phyloP scores from a whole-genome alignment of 2,329 filamentous ascomycete species.

The Penicillium sp. region DNA sequence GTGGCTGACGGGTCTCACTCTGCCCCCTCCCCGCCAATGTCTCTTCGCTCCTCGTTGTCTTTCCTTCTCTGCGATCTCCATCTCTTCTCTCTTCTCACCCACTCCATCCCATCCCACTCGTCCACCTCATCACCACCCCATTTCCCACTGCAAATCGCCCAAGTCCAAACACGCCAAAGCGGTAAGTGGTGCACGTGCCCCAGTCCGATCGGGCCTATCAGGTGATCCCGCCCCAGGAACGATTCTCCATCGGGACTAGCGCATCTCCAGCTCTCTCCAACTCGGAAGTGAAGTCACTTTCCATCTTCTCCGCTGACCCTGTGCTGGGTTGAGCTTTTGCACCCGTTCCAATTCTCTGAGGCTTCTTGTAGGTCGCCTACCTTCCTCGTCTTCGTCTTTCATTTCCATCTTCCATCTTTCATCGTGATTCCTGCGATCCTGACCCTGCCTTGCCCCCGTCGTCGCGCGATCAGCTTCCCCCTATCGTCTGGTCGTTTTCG shows the following conservation, averaged over 20 bases:
- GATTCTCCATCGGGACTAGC: constrained; percentile 1
- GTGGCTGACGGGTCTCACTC: too few species aligned
- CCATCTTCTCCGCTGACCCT: not conserved
- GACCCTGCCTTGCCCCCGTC: constrained; percentile 12
- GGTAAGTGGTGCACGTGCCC: too few species aligned
- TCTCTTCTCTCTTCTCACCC: too few species aligned
- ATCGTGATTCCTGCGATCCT: constrained; percentile 20
- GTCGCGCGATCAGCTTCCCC: constrained; percentile 7
- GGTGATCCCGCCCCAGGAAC: too few species aligned
- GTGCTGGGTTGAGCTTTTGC: constrained; percentile 7
- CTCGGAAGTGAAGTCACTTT: not conserved
- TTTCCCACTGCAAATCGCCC: too few species aligned
- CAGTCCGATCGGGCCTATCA: too few species aligned
- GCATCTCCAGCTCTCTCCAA: constrained; percentile 2
- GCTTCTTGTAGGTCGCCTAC: constrained; percentile 46
- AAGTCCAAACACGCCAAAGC: too few species aligned
- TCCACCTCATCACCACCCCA: too few species aligned
- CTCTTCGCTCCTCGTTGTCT: too few species aligned
- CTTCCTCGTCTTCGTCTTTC: constrained; percentile 20
- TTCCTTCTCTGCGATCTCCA: too few species aligned
- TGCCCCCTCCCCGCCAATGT: too few species aligned
- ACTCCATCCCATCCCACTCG: too few species aligned
- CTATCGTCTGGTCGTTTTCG: constrained; percentile 12
- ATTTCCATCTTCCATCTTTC: constrained; percentile 17
- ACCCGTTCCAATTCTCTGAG: constrained; percentile 23